phyloP scores from a whole-genome alignment of 306 rosid species.

The Cucumis cinereus region DNA sequence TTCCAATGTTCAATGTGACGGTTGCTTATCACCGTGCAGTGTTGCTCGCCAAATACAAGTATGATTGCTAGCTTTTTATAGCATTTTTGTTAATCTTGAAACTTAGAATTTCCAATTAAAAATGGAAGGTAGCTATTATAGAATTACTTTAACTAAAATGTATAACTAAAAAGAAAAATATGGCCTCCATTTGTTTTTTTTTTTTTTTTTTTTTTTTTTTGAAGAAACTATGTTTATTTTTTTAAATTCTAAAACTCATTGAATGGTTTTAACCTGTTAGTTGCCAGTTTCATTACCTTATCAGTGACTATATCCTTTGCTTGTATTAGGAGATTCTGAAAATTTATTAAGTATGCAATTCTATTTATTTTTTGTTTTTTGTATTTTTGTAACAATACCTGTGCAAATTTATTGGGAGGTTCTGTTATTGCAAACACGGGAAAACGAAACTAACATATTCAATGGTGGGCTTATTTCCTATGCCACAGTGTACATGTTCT shows the following conservation, averaged over 20 bases:
- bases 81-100: neutral
- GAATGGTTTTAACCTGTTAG: neutral
- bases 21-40: no score
- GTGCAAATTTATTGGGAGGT: neutral
- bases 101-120: neutral
- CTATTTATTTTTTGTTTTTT: neutral
- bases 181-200: no score
- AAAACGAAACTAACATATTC: neutral
- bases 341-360: neutral
- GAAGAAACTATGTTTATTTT: no score
- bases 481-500: neutral
- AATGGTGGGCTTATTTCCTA: slow-evolving; percentile 5
- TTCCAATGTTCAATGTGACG: no score
- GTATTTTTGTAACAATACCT: neutral
- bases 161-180: no score
- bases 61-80: slow-evolving; percentile 8
- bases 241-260: neutral
- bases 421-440: neutral
- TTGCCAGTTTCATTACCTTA: neutral
- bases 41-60: slow-evolving; percentile 71
- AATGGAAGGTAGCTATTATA: neutral
- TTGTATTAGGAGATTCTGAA: neutral
- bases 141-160: neutral
- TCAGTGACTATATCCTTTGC: neutral
- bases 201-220: no score